Conservation (phyloP, 331 rosid species). For the Malus hybrid region DNA sequence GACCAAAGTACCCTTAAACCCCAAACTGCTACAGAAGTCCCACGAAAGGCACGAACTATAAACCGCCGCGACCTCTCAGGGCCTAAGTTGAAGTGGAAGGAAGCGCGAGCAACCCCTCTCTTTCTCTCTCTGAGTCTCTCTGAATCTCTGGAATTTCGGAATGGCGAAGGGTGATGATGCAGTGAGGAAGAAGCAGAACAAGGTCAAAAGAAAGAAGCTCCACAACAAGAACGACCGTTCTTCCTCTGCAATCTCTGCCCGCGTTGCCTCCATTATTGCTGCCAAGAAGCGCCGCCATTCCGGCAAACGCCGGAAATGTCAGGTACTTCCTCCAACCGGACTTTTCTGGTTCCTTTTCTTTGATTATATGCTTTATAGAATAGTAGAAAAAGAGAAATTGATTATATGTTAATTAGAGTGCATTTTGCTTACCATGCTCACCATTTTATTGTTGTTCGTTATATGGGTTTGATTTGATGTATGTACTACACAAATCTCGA, state of each 20-base stretch:
- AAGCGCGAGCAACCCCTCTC: neutral
- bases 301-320: constrained; percentile 80
- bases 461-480: too few relatives aligned
- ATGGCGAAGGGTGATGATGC: constrained; percentile 89
- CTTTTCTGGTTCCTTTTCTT: neutral
- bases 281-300: constrained; percentile 91
- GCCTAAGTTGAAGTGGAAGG: too few relatives aligned
- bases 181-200: constrained; percentile 49
- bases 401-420: too few relatives aligned
- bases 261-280: constrained; percentile 72
- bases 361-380: neutral
- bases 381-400: too few relatives aligned
- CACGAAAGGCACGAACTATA: neutral
- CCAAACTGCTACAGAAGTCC: neutral
- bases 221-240: constrained; percentile 17
- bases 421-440: too few relatives aligned
- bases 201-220: constrained; percentile 45
- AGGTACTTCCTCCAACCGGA: constrained; percentile 24
- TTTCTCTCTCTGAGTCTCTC: neutral
- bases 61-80: constrained; percentile 7
- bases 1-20: neutral
- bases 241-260: constrained; percentile 47
- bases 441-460: too few relatives aligned
- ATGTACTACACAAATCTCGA: too few relatives aligned
- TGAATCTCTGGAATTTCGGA: neutral